phyloP scores from a whole-genome alignment of 352 stramenopile genomes.

The Phytophthora quininea region DNA sequence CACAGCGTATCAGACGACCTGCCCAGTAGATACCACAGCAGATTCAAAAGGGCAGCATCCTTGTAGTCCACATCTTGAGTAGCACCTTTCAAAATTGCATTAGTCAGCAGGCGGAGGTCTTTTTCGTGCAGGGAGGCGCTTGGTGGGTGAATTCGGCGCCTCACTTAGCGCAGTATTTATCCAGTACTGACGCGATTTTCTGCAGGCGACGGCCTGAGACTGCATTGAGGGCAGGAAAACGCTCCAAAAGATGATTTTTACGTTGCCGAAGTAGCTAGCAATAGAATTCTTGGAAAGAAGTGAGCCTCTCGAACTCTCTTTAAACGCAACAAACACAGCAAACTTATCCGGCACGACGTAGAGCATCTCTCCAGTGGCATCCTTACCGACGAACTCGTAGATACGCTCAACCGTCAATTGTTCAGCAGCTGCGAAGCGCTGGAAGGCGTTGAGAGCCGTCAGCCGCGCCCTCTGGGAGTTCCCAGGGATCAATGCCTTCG shows the following conservation, averaged over 20 bases:
- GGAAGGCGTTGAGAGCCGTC: background rate
- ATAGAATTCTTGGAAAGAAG: conserved; percentile 7
- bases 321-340: conserved; percentile 9
- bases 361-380: background rate
- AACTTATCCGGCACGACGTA: conserved; percentile 14
- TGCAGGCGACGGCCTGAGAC: background rate
- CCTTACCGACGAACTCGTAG: background rate
- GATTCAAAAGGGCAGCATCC: background rate
- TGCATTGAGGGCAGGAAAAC: background rate
- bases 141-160: conserved; percentile 12
- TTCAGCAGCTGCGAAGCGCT: background rate
- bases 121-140: conserved; percentile 9
- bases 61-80: conserved; percentile 4
- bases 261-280: conserved; percentile 11
- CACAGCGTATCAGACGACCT: conserved; percentile 4
- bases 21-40: conserved; percentile 17
- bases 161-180: conserved; percentile 11
- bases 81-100: background rate
- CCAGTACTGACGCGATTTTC: conserved; percentile 13
- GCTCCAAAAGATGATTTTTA: conserved; percentile 11
- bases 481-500: background rate
- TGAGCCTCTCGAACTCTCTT: conserved; percentile 6
- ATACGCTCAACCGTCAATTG: background rate
- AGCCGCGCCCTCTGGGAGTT: background rate
- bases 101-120: background rate